These are phyloP conservation scores for Solanum hybrid DNA, from an alignment of 305 asterid species.

Conservation along the genomic window DNA sequence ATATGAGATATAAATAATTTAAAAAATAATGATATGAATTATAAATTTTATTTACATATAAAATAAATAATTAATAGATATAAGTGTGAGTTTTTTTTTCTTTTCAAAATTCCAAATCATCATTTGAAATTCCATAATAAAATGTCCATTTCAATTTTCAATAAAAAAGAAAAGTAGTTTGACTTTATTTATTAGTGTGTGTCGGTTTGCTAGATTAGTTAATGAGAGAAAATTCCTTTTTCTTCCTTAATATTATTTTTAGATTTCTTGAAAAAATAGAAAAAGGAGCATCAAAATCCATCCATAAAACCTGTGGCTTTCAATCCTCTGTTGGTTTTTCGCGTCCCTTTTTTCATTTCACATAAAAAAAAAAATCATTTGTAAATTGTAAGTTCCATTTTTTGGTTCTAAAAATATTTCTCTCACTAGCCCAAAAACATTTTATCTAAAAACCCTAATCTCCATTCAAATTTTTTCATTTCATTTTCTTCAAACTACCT, in stretches of 20 bases:
- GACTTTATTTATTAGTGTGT: background rate
- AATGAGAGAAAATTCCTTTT: background rate
- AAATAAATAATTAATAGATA: no score
- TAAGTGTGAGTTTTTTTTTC: background rate
- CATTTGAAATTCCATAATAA: background rate
- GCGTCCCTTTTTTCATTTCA: background rate
- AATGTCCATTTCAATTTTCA: background rate
- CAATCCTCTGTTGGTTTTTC: background rate
- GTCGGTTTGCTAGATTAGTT: background rate
- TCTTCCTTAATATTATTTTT: background rate
- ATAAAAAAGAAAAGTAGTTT: background rate
- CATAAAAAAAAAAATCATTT: background rate
- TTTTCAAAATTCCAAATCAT: background rate
- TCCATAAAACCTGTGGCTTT: background rate
- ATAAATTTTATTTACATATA: no score
- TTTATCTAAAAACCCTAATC: constrained; percentile 6
- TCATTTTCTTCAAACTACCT: background rate
- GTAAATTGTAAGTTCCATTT: background rate
- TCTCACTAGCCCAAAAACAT: background rate
- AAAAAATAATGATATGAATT: no score
- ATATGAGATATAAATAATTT: background rate
- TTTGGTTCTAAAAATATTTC: background rate
- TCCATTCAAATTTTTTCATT: background rate
- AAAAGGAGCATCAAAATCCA: background rate
- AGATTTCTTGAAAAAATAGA: background rate